Percentiles rank a stretch among this genome's conserved stretches.
These are phyloP conservation scores for Striga hermonthica DNA, from an alignment of 305 asterid genomes.

Conservation along the genomic window DNA sequence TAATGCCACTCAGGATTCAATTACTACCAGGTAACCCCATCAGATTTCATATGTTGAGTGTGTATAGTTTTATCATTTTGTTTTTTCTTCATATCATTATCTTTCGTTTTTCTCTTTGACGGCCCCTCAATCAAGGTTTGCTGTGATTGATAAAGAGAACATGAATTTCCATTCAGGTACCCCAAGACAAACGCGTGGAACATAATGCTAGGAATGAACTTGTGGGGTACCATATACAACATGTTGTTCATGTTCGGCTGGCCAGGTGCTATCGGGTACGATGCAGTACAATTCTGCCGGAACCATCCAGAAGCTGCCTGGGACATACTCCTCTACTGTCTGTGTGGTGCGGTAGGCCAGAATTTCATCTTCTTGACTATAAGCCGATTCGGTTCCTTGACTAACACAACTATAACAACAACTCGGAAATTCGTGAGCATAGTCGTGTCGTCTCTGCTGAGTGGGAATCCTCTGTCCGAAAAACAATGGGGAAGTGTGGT, in stretches of 20 bases:
- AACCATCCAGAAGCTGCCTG: slow-evolving; percentile 95
- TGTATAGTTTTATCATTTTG: too few relatives aligned
- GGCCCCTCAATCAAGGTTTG: neutral
- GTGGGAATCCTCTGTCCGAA: slow-evolving; percentile 83
- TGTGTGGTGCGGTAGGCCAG: slow-evolving; percentile 97
- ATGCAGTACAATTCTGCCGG: slow-evolving; percentile 79
- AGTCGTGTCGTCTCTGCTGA: slow-evolving; percentile 78
- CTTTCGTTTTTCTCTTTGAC: too few relatives aligned
- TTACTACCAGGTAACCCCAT: slow-evolving; percentile 65
- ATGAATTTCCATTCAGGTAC: slow-evolving; percentile 49
- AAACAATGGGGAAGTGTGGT: slow-evolving; percentile 89
- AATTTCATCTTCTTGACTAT: slow-evolving; percentile 90
- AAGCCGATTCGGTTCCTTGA: slow-evolving; percentile 87
- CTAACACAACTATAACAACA: slow-evolving; percentile 97
- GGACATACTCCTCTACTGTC: slow-evolving; percentile 84
- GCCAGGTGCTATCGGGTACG: slow-evolving; percentile 79
- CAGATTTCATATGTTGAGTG: too few relatives aligned
- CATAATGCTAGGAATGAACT: slow-evolving; percentile 98
- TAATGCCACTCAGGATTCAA: slow-evolving; percentile 96
- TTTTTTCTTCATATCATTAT: slow-evolving; percentile 1
- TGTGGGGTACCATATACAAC: slow-evolving; percentile 96
- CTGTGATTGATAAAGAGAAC: slow-evolving; percentile 5
- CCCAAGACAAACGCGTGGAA: slow-evolving; percentile 95
- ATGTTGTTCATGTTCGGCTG: slow-evolving; percentile 86
- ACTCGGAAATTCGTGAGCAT: slow-evolving; percentile 98